Base-by-base conservation (phyloP, 768 basidiomycete genomes). In the Leccinum rimulosum region DNA sequence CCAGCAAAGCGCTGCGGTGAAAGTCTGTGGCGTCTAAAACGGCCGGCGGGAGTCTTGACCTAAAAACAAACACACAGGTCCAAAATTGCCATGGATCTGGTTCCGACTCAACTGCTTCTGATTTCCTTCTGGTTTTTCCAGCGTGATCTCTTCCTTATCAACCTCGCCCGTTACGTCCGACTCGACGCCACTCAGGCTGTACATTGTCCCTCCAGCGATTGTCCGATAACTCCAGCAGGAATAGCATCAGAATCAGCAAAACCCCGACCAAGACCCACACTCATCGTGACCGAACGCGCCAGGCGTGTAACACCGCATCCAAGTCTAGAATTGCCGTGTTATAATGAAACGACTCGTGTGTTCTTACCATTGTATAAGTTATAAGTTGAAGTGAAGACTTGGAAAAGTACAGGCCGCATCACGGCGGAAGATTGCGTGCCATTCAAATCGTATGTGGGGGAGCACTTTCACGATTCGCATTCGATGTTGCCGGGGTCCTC, bases 251-350 rank as follows among this genome's bases (percentile, higher is more conserved):
- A 36, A 88, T 31, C 17, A 15, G 14, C 14, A 17, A 11, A 17
- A 30, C 28, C 14, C 82, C 7, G 25, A 82, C 54, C 28, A 89
- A 73, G 25, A 88, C 61, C 87, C 88, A 90, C 25, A 91, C 84
- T 25, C 49, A 61, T 73, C 61, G 79, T 78, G 43, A 91, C 84
- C 4, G 87, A 84, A 30, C 77, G 76, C 14, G 86, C 78, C 71
- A 89, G 0, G 87, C 86, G 58, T 87, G 77, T 33, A 84, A 78
- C 8, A 90, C 74, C 48, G 75, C 75, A 27, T 74, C 6, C 6
- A 15, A 11, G 33, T 30, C 30, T 30, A 30, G 28, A 28, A 28
- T 28, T 28, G 28, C 7, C 28, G 28, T 28, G 28, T 28, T 6
- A 28, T 28, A 6, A 28, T 28, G 28, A 28, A 7, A 28, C 28